Base-by-base conservation (phyloP, 129 eudicot species). In the Logfia minima region DNA sequence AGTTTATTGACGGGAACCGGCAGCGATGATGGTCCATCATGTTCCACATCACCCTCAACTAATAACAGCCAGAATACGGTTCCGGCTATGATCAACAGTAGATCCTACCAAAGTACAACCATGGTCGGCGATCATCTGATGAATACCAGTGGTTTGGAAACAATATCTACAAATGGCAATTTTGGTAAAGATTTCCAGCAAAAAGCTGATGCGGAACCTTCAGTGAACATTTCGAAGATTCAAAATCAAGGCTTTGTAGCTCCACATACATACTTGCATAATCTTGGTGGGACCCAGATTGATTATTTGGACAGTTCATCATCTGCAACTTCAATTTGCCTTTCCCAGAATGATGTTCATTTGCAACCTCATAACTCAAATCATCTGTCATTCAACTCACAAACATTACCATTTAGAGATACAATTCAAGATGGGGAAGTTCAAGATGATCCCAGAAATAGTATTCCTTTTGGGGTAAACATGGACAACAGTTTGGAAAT, bases 11-110 rank as follows among this genome's bases (percentile, higher is more conserved):
- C 84, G 5, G 87, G 92, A 23, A 89, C 88, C 8, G 90, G 82
- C 23, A 90, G 91, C 65, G 98, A 93, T 71, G 98, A 93, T 35
- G 77, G 87, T 70, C 96, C 98, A 6, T 93, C 98, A 53, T 90
- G 98, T 75, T 93, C 98, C 48, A 93, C 98, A 39, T 93, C 98
- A 64, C 98, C 96, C 37, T 93, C 98, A 75, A 85, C 92, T 10
- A 93, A 92, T 39, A 88, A 93, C 74, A 85, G 92, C 78, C 86
- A 88, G 8, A 90, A 74, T 65, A 35, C 59, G 11, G 83, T 76
- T 41, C 89, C 85, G 28, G 72, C 86, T 3, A 67, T 81, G 31
- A 79, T 84, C 51, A 93, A 84, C 53, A 79, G 88, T 60, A 79
- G 94, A 81, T 79, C 75, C 56, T 86, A 80, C 63, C 85, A 79